Base-by-base conservation (phyloP, 768 basidiomycete species). In the Hypholoma fasciculare region DNA sequence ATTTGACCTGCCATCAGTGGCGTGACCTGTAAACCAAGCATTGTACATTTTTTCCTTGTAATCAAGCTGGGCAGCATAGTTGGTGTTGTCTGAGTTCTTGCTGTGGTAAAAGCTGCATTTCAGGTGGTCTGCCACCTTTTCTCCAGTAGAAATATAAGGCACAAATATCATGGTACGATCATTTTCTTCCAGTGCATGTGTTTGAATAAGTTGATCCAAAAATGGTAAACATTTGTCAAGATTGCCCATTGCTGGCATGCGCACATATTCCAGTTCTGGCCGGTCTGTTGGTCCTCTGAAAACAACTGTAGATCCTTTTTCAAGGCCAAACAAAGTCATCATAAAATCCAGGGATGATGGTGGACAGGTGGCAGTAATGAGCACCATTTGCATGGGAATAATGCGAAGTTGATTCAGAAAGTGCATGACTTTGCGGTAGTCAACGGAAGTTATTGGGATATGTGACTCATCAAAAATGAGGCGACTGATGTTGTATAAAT, bases 401-500 rank as follows among this genome's bases (percentile, higher is more conserved):
- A 17, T 34, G 16, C 49, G 49, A 5, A 50, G 26, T 30, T 50
- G 7, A 34, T 34, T 14, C 13, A 50, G 4, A 36, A 34, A 8
- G 16, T 20, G 3, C 49, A 50, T 34, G 5, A 16, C 27, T 14
- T 30, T 8, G 26, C 69, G 61, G 37, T 64, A 72, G 7, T 43
- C 26, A 0, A 51, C 40, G 11, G 59, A 46, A 0, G 53, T 56
- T 3, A 65, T 3, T 0, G 63, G 63, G 1, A 67, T 59, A 17
- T 70, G 67, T 0, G 63, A 64, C 27, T 73, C 69, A 16, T 74
- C 69, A 1, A 72, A 34, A 0, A 73, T 46, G 0, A 54, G 38
- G 0, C 65, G 59, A 0, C 59, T 37, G 0, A 74, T 43, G 0
- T 30, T 27, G 3, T 50, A 23, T 0, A 68, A 56, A 0, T 52